Evolutionary conservation across 108 stramenopile species (phyloP).

Genomic region (Cylindrotheca closterium): DNA sequence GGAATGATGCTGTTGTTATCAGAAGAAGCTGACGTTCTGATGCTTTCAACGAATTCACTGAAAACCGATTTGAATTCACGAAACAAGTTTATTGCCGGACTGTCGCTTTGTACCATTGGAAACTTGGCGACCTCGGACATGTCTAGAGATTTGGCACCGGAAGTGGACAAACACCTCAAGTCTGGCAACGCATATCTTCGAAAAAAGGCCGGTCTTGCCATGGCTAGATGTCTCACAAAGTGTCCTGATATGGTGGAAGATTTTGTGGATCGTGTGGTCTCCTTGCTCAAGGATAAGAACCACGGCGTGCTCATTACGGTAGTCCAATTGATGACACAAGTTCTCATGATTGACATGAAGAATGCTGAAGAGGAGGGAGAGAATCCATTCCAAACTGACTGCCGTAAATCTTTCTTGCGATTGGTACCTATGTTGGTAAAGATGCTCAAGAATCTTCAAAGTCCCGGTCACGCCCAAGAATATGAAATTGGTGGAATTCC

Average conservation of each 20-base stretch:
- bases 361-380: slow-evolving; percentile 60
- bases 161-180: slow-evolving; percentile 93
- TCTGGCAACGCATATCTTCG: slow-evolving; percentile 82
- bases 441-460: slow-evolving; percentile 89
- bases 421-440: slow-evolving; percentile 92
- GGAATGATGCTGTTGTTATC: slow-evolving; percentile 97
- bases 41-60: slow-evolving; percentile 94
- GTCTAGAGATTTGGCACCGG: slow-evolving; percentile 92
- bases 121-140: slow-evolving; percentile 97
- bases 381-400: slow-evolving; percentile 51
- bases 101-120: slow-evolving; percentile 96
- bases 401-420: slow-evolving; percentile 67
- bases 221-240: slow-evolving; percentile 88
- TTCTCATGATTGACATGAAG: slow-evolving; percentile 77
- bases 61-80: slow-evolving; percentile 87
- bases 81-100: slow-evolving; percentile 90
- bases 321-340: slow-evolving; percentile 92
- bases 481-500: slow-evolving; percentile 95
- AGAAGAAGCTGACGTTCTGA: slow-evolving; percentile 98
- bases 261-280: slow-evolving; percentile 87
- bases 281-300: slow-evolving; percentile 90
- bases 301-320: slow-evolving; percentile 97
- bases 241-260: slow-evolving; percentile 98
- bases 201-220: slow-evolving; percentile 97
- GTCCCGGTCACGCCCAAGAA: slow-evolving; percentile 93